These are phyloP conservation scores for Oryza coarctata DNA, from an alignment of 176 grass and related monocot species.

Conservation along the genomic window DNA sequence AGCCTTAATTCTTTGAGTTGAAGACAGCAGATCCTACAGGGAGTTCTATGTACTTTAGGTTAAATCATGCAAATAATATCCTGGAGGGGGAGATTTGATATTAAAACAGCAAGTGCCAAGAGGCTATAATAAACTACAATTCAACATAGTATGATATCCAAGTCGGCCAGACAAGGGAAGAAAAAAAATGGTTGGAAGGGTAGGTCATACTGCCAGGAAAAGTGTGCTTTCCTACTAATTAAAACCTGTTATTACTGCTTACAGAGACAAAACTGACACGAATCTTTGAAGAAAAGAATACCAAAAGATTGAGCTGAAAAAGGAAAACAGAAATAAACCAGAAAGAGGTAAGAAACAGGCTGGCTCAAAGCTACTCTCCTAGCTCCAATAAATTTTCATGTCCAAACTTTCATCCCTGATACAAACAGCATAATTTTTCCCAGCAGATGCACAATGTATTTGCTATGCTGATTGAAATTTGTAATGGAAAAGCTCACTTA, in stretches of 20 bases:
- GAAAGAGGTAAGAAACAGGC: not conserved
- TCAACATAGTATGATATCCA: conserved; percentile 5
- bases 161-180: not conserved
- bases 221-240: conserved; percentile 4
- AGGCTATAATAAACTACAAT: not conserved
- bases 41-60: not conserved
- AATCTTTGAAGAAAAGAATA: not conserved
- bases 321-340: not conserved
- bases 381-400: conserved; percentile 1
- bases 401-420: not conserved
- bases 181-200: not conserved
- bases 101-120: not conserved
- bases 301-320: not conserved
- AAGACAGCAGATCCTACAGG: conserved; percentile 3
- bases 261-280: not conserved
- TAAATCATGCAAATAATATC: not conserved
- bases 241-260: not conserved
- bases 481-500: conserved; percentile 9
- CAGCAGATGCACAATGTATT: not conserved
- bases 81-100: not conserved
- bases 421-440: conserved; percentile 5
- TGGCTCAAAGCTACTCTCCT: not conserved
- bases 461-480: not conserved
- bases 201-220: not conserved
- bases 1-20: not conserved